phyloP scores from a whole-genome alignment of 352 stramenopile genomes.

The Pythium scleroteichum region DNA sequence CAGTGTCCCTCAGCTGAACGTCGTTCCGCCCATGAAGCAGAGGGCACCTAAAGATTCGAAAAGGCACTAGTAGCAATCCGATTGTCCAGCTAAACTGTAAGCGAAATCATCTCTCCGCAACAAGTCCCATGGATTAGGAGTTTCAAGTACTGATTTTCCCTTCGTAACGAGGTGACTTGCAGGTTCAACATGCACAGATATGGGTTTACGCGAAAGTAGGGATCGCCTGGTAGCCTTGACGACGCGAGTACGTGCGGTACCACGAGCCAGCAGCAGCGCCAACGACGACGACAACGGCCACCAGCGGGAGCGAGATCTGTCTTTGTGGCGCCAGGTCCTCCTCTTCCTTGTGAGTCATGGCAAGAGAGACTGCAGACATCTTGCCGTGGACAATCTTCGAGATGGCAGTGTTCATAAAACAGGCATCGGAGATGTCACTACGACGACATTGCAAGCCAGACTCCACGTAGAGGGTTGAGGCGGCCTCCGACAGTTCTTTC shows the following conservation, averaged over 20 bases:
- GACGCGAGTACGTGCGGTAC: conserved; percentile 16
- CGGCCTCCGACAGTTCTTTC: conserved; percentile 10
- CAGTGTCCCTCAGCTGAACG: no score
- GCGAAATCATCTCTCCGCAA: no score
- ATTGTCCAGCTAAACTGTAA: no score
- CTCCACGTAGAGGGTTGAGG: conserved; percentile 17
- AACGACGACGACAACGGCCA: conserved; percentile 6
- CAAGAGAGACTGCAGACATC: not conserved
- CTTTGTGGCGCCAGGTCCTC: conserved; percentile 1
- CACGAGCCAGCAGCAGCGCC: not conserved
- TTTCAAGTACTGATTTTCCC: no score
- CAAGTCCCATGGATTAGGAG: no score
- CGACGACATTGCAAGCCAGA: conserved; percentile 9
- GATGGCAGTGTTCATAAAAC: conserved; percentile 25
- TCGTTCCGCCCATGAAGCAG: no score
- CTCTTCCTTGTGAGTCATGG: conserved; percentile 16
- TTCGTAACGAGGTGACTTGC: no score
- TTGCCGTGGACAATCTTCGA: conserved; percentile 11
- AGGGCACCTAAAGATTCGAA: no score
- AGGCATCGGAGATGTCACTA: conserved; percentile 12
- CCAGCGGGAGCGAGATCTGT: not conserved
- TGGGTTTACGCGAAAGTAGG: not conserved
- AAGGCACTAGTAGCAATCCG: no score
- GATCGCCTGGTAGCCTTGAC: conserved; percentile 15
- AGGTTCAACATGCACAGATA: not conserved